Evolutionary conservation across 345 rosid species (phyloP).

Genomic region (Brassica rapa): DNA sequence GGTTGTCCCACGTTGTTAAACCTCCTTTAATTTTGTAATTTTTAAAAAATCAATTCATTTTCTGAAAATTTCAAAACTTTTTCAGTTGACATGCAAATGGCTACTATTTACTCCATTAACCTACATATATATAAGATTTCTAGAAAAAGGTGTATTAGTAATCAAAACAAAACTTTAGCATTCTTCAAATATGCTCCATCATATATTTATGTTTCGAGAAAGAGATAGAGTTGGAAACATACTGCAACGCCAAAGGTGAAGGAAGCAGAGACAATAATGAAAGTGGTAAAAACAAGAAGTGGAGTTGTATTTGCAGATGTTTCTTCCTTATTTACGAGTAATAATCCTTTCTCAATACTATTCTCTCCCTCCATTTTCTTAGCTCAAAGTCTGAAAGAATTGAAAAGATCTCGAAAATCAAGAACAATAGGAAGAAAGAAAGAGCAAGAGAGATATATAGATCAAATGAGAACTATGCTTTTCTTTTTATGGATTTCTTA

Average conservation of each 20-base stretch:
- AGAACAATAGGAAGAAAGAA: neutral
- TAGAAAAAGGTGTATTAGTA: neutral
- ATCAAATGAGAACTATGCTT: neutral
- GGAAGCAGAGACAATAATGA: slow-evolving; percentile 56
- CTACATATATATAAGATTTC: no score
- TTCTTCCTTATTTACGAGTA: slow-evolving; percentile 18
- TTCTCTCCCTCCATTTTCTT: slow-evolving; percentile 29
- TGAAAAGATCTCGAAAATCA: neutral
- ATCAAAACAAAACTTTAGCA: neutral
- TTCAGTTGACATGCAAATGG: neutral
- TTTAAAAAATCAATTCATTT: neutral
- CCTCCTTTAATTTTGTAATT: neutral
- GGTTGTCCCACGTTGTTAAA: neutral
- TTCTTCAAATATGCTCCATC: neutral
- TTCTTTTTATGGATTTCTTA: neutral
- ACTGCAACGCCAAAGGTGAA: slow-evolving; percentile 55
- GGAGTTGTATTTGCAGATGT: slow-evolving; percentile 22
- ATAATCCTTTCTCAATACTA: neutral
- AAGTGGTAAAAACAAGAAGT: slow-evolving; percentile 47
- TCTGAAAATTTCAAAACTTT: neutral
- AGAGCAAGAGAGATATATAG: neutral
- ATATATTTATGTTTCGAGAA: neutral
- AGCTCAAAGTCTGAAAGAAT: neutral
- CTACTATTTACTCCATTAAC: neutral
- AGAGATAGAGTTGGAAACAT: slow-evolving; percentile 14